Percentiles rank a stretch among this genome's conserved stretches.
phyloP scores from a whole-genome alignment of 1,284 basidiomycete genomes.

The Cutaneotrichosporon sp. region DNA sequence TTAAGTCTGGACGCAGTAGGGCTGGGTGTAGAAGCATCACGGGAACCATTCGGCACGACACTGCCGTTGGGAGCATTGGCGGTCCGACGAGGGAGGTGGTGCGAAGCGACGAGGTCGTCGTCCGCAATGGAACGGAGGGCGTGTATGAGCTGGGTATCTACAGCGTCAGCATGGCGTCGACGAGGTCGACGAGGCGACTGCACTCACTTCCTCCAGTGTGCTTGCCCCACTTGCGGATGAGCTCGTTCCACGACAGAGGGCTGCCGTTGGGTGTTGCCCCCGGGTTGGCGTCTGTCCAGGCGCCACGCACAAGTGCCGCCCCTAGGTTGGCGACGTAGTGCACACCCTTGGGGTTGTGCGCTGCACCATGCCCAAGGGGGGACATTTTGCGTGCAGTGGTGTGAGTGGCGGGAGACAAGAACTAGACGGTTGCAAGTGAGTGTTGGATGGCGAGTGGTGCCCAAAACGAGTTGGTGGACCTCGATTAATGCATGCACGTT shows the following conservation, averaged over 20 bases:
- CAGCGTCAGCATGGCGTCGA: neutral
- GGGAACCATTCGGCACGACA: no score
- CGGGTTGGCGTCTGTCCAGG: conserved; percentile 50
- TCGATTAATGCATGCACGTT: no score
- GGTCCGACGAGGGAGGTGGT: neutral
- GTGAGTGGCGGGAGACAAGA: no score
- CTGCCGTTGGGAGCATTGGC: no score
- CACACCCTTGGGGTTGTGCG: conserved; percentile 33
- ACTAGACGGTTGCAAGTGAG: no score
- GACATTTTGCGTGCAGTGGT: neutral
- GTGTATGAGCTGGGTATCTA: conserved; percentile 37
- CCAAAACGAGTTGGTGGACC: no score
- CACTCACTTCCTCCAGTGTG: conserved; percentile 57
- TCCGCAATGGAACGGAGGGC: conserved; percentile 42
- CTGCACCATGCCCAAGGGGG: neutral
- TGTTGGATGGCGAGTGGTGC: no score
- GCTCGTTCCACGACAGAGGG: conserved; percentile 66
- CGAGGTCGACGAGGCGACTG: neutral
- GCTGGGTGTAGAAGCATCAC: no score
- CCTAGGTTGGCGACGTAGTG: conserved; percentile 42
- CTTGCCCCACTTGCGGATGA: conserved; percentile 82
- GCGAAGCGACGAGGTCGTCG: conserved; percentile 25
- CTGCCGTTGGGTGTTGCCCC: conserved; percentile 60
- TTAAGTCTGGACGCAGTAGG: no score
- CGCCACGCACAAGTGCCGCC: conserved; percentile 40